Base-by-base conservation (phyloP, 176 grass and related monocot species). In the Rhynchospora pubera region DNA sequence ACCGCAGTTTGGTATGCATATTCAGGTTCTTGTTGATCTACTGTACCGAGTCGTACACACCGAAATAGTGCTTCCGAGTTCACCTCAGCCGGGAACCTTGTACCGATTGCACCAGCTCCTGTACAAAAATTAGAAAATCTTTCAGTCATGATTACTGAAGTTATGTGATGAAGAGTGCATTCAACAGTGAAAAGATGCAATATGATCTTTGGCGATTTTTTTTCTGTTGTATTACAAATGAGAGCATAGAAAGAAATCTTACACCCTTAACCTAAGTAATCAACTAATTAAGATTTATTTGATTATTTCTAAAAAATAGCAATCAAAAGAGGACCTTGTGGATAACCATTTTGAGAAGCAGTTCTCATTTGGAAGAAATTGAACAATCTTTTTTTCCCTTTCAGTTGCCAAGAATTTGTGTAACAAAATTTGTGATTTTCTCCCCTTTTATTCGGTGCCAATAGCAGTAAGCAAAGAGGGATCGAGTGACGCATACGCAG, bases 61-160 rank as follows among this genome's bases (percentile, higher is more conserved):
- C 96, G 92, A 85, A 98, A 98, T 71, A 92, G 72, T 58, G 96
- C 96, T 83, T 95, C 89, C 6, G 96, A 91, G 79, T 87, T 94
- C 78, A 98, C 84, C 84, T 98, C 92, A 69, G 90, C 51, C 1
- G 96, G 96, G 32, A 98, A 93, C 78, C 85, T 77, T 75, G 86
- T 83, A 0, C 86, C 87, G 30, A 94, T 79, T 14, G 79, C 32
- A 84, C 85, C 90, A 70, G 65, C 90, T 85, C 80, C 85, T 81
- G 83, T 13, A n/a, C 10, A 21, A 44, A 59, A 76, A 21, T 9
- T 13, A 58, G 0, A 82, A 16, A 16, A 44, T 2, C 9, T 1
- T 26, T 60, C 2, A 82, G 59, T 30, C 7, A 50, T 8, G 30
- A 12, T 72, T 72, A 24, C 48, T 51, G 11, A 62, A 80, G 18